Evolutionary conservation across 164 flowering plant species (phyloP).

Genomic region (Berberis thunbergii): DNA sequence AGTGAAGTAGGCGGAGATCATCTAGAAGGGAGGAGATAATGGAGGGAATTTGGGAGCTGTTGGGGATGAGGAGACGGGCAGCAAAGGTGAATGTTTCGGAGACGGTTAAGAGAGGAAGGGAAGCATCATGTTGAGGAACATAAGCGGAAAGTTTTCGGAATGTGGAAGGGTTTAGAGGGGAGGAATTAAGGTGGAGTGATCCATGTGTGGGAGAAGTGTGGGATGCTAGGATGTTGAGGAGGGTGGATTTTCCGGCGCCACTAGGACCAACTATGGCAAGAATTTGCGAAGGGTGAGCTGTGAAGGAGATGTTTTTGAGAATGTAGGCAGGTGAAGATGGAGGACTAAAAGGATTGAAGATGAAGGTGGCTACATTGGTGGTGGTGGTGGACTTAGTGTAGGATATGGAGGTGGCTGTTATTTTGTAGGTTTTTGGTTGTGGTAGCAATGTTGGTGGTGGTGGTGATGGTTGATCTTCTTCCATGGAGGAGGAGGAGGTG

Average conservation of each 20-base stretch:
- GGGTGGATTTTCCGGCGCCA: conserved; percentile 92
- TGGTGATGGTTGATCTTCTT: background rate
- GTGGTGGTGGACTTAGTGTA: conserved; percentile 48
- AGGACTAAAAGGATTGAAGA: conserved; percentile 37
- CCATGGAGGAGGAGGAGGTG: background rate
- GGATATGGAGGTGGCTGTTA: conserved; percentile 63
- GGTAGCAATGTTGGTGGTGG: background rate
- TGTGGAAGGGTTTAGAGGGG: conserved; percentile 50
- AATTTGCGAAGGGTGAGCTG: conserved; percentile 64
- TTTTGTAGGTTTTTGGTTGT: conserved; percentile 29
- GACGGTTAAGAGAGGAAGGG: conserved; percentile 68
- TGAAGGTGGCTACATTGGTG: conserved; percentile 13
- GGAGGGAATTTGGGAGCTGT: conserved; percentile 14
- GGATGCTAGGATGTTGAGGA: conserved; percentile 83
- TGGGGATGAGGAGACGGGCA: conserved; percentile 57
- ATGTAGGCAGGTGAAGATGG: conserved; percentile 45
- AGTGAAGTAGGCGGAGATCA: conserved; percentile 58
- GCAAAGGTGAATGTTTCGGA: conserved; percentile 71
- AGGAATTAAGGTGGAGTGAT: conserved; percentile 53
- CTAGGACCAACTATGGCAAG: conserved; percentile 92
- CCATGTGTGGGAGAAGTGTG: conserved; percentile 58
- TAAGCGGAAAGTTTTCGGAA: conserved; percentile 76
- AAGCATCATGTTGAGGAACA: conserved; percentile 85
- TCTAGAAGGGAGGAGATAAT: conserved; percentile 41
- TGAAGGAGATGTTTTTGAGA: conserved; percentile 53